These are phyloP conservation scores for Trapa bicornis DNA, from an alignment of 345 rosid genomes.

Conservation along the genomic window DNA sequence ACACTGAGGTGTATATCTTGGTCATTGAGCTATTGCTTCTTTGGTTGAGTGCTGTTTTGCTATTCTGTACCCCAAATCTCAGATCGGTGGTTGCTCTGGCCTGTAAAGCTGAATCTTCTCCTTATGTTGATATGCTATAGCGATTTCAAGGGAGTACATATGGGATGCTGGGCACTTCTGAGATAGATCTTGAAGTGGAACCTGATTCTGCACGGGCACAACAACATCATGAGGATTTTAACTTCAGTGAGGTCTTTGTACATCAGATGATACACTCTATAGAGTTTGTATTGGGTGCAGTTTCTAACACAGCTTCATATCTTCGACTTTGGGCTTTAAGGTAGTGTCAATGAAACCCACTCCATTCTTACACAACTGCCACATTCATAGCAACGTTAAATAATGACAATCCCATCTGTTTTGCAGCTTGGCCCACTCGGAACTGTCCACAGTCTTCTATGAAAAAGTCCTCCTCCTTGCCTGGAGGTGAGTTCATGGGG, in stretches of 20 bases:
- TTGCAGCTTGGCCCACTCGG: conserved; percentile 93
- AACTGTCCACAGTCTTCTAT: conserved; percentile 83
- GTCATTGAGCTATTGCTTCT: background rate
- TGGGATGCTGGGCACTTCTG: conserved; percentile 71
- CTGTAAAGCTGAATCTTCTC: background rate
- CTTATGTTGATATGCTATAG: conserved; percentile 19
- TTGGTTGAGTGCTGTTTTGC: background rate
- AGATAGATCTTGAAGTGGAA: conserved; percentile 51
- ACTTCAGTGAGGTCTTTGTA: conserved; percentile 95
- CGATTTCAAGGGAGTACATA: conserved; percentile 93
- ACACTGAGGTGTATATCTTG: conserved; percentile 45
- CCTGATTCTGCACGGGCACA: conserved; percentile 68
- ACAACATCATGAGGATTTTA: conserved; percentile 70
- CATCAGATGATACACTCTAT: conserved; percentile 99
- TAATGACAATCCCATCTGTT: conserved; percentile 7
- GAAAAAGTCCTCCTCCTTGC: conserved; percentile 94
- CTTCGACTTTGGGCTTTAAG: conserved; percentile 99
- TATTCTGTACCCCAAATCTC: background rate
- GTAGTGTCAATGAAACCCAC: conserved; percentile 18
- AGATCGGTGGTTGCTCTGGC: background rate
- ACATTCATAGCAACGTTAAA: conserved; percentile 1
- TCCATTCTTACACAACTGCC: background rate
- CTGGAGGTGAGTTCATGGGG: conserved; percentile 63
- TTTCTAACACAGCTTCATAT: conserved; percentile 95
- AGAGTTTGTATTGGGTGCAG: conserved; percentile 91